A percentile compares a stretch with the other conserved stretches of the same genome.
These are phyloP conservation scores for Malus asiatica DNA, from an alignment of 306 rosid species.

Conservation along the genomic window DNA sequence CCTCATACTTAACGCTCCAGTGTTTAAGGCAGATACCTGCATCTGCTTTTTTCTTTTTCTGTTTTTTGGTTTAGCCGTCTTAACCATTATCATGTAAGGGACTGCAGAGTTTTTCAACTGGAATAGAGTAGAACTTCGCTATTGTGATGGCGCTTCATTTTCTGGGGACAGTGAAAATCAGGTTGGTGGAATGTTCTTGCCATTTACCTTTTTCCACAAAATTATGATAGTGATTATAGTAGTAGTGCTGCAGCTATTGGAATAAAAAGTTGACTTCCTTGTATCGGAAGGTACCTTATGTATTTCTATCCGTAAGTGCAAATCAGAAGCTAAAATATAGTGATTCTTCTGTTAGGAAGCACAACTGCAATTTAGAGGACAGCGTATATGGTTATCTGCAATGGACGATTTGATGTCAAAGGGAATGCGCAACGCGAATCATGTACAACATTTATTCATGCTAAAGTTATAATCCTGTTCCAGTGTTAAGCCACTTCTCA, in stretches of 20 bases:
- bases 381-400: constrained; percentile 70
- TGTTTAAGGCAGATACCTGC: background rate
- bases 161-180: constrained; percentile 55
- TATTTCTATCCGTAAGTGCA: background rate
- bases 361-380: constrained; percentile 68
- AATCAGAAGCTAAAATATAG: background rate
- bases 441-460: constrained; percentile 7
- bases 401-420: constrained; percentile 60
- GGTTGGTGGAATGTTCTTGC: constrained; percentile 25
- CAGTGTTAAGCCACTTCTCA: background rate
- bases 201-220: background rate
- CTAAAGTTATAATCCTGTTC: background rate
- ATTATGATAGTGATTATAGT: background rate
- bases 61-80: background rate
- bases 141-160: constrained; percentile 88
- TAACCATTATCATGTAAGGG: constrained; percentile 3
- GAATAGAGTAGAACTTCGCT: constrained; percentile 74
- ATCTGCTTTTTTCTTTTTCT: background rate
- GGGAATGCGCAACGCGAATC: constrained; percentile 66
- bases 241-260: background rate
- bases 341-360: constrained; percentile 30
- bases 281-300: background rate
- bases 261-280: too few species aligned
- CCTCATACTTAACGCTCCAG: background rate
- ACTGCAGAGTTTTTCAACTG: constrained; percentile 73